Evolutionary conservation across 2,329 filamentous ascomycete species (phyloP).

Genomic region (Verticillium zaregamsianum): DNA sequence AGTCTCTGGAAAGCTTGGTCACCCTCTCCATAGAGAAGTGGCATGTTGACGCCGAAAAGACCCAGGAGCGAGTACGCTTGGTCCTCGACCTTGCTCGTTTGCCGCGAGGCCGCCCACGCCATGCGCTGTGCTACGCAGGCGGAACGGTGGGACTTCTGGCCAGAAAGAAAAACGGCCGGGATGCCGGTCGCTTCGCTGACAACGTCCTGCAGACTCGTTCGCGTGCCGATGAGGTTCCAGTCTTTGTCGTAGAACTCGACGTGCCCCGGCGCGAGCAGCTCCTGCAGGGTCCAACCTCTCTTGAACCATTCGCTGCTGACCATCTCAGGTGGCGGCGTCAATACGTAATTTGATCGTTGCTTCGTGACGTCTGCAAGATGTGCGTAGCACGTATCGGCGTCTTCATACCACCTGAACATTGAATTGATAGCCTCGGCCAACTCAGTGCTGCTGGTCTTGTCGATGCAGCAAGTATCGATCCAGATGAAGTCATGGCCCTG

Average conservation of each 20-base stretch:
- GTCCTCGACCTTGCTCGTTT: constrained; percentile 21
- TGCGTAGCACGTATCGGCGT: constrained; percentile 14
- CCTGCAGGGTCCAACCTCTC: constrained; percentile 4
- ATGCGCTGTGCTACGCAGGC: constrained; percentile 18
- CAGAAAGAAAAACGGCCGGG: neutral
- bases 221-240: constrained; percentile 17
- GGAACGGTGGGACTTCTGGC: neutral
- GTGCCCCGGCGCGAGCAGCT: constrained; percentile 14
- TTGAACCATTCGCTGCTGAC: neutral
- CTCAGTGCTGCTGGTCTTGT: constrained; percentile 1
- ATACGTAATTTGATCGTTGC: neutral
- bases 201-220: constrained; percentile 1
- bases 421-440: constrained; percentile 10
- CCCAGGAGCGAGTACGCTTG: constrained; percentile 26
- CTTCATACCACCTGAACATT: constrained; percentile 14
- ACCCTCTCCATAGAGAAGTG: constrained; percentile 26
- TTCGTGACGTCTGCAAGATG: constrained; percentile 12
- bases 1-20: constrained; percentile 11
- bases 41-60: constrained; percentile 25
- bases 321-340: neutral
- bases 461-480: constrained; percentile 5
- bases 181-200: neutral
- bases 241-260: constrained; percentile 16
- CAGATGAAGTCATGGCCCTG: neutral
- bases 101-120: constrained; percentile 24